phyloP scores from a whole-genome alignment of 305 asterid species.

The Solanum hybrid region DNA sequence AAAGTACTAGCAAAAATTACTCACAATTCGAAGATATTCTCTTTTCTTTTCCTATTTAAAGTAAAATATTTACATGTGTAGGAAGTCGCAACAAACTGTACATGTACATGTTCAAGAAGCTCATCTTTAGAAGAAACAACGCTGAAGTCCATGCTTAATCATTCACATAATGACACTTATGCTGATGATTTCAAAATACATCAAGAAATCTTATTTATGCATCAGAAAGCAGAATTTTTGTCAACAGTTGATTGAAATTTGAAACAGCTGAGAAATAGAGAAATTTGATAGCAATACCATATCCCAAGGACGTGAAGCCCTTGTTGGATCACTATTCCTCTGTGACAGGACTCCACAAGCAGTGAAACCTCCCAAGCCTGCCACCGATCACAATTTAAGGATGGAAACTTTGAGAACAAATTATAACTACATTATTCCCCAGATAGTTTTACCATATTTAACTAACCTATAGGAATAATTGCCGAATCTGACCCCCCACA shows the following conservation, averaged over 20 bases:
- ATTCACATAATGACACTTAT: not conserved
- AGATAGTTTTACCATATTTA: not conserved
- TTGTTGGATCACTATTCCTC: slow-evolving; percentile 31
- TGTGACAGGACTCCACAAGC: slow-evolving; percentile 30
- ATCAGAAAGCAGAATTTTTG: not conserved
- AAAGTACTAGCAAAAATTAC: not conserved
- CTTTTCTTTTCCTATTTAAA: not conserved
- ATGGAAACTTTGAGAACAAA: not conserved
- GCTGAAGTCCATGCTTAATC: not conserved
- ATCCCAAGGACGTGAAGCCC: slow-evolving; percentile 44
- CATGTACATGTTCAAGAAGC: not conserved
- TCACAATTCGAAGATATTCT: not conserved
- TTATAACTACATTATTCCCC: not conserved
- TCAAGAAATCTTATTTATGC: not conserved
- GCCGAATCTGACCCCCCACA: slow-evolving; percentile 41
- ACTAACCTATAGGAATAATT: slow-evolving; percentile 30
- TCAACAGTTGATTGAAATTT: not conserved
- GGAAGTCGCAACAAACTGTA: not conserved
- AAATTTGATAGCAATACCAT: slow-evolving; percentile 9
- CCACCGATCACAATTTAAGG: not conserved
- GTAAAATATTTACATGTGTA: not conserved
- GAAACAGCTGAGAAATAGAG: not conserved
- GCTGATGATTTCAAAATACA: not conserved
- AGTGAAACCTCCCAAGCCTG: slow-evolving; percentile 35
- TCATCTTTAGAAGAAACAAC: not conserved